phyloP scores from a whole-genome alignment of 2,329 filamentous ascomycete species.

The Oidium heveae region DNA sequence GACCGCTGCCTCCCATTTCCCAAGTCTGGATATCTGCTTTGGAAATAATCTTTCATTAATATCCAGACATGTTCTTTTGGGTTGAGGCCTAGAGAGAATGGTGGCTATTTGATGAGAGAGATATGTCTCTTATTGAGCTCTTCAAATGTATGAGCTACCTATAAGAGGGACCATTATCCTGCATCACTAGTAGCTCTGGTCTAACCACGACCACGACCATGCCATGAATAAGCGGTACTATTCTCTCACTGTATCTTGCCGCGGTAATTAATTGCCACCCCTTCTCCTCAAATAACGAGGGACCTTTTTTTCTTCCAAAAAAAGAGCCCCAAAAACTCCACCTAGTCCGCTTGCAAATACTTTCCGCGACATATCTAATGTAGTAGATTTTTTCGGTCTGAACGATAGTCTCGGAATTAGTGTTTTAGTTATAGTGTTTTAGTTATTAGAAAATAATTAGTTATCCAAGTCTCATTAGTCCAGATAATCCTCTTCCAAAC shows the following conservation, averaged over 20 bases:
- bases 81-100: not conserved
- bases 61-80: not conserved
- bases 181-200: not conserved
- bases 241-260: not conserved
- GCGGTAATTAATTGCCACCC: not conserved
- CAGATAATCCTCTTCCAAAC: no score
- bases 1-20: no score
- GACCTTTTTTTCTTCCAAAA: not conserved
- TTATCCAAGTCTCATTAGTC: not conserved
- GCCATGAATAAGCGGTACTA: not conserved
- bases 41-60: not conserved
- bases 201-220: not conserved
- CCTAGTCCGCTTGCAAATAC: not conserved
- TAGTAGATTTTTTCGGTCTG: not conserved
- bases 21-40: conserved; percentile 2
- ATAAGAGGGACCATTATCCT: not conserved
- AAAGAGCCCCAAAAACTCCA: not conserved
- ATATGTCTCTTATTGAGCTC: not conserved
- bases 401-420: not conserved
- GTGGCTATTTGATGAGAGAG: not conserved
- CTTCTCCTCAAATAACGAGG: not conserved
- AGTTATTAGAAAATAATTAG: not conserved
- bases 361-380: not conserved
- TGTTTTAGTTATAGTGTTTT: not conserved
- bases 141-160: not conserved